Base-by-base conservation (phyloP, 2,329 filamentous ascomycete species). In the Cordyceps tenuipes region DNA sequence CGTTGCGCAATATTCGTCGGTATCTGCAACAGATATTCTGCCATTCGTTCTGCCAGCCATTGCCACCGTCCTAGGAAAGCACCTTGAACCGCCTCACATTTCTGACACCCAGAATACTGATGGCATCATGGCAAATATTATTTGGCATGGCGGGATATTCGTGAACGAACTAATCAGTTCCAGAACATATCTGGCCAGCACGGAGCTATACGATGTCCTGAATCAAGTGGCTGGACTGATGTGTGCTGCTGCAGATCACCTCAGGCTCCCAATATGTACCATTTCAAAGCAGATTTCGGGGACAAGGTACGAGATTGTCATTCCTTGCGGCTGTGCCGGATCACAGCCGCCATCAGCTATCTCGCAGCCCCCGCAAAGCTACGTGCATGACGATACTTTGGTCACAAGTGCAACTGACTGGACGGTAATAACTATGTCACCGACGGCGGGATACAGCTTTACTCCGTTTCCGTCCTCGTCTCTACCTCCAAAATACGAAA, bases 41-140 rank as follows among this genome's bases (percentile, higher is more conserved):
- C 66, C 67, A 5, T 41, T 67, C 2, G 56, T 69, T 13, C 61
- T 69, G 49, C 66, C 66, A 29, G 67, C 67, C 15, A 51, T 68
- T 36, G 63, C 66, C 8, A 52, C 56, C 7, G 63, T 61, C 21
- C 43, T 67, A 7, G 65, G 65, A 2, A 59, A 60, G 44, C 43
- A 50, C 3, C 26, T 63, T 15, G 51, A 63, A 15, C 47, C 19
- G n/a, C 13, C 21, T 19, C 53, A 36, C 13, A 46, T 62, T 3
- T 43, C 48, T 4, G 54, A 52, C 9, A 13, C 57, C 29, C 31
- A 55, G 5, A 61, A 64, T 34, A 47, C 62, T 48, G 26, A 57
- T 2, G 61, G 53, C 39, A 63, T 61, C n/a, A 54, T 64, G 48
- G 51, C 55, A 10, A 61, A 62, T 5, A 60, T 68, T 7, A 59